Base-by-base conservation (phyloP, 2,329 filamentous ascomycete species). In the Piedraia hortae region DNA sequence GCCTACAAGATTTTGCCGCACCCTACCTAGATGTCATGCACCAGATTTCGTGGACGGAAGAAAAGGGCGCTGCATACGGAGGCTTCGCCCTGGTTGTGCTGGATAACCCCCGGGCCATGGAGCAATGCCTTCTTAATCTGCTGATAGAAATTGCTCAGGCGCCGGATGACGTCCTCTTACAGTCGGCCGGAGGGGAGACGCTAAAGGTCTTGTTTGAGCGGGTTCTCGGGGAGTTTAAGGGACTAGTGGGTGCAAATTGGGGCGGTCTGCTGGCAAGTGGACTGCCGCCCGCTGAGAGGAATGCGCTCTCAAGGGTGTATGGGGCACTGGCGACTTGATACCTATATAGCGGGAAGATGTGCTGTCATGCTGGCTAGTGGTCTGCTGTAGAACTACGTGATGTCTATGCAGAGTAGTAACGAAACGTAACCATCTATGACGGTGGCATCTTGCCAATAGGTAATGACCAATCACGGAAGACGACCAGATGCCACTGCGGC, bases 1-100 rank as follows among this genome's bases (percentile, higher is more conserved):
- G 75, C 28, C 59, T 97, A 17, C 57, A 61, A 10, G 68, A 62
- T 14, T 89, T 88, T 42, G 77, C 82, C 0, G 63, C 69, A 16
- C 62, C 72, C 16, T 93, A 91, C 50, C 48, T 97, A 24, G 56
- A 54, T 22, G 64, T 69, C 3, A 88, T 97, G 60, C 61, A 64
- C 28, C 72, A 77, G 30, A 70, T 93, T 14, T 70, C 77, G 23
- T 69, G 74, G 37, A 82, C 77, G 2, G 74, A 89, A 28, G 85
- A 97, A 47, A 97, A 97, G 50, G 77, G 73, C 1, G 80, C 80
- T 12, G 82, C 85, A 0, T 75, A 93, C 43, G 66, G 75, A 36
- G 85, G 85, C 0, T 91, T 97, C 48, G 73, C 74, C 24, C 59
- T 71, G 33, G 60, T 89, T 21, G 72, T 93, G 3, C 60, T 72